These are phyloP conservation scores for Isoetes engelmannii DNA, from an alignment of 83 land plant species.

Conservation along the genomic window DNA sequence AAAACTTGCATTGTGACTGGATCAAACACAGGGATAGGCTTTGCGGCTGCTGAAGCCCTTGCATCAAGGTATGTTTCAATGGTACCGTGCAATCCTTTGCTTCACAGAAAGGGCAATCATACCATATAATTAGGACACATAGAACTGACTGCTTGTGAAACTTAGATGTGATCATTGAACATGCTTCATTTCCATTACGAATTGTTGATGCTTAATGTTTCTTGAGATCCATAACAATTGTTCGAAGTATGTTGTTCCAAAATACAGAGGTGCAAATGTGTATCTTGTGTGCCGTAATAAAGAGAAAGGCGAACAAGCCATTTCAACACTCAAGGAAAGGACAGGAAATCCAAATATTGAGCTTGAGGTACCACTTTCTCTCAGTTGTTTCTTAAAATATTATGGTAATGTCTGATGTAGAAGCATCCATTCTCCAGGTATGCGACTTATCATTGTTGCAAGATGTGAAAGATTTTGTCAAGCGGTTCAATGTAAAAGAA, in stretches of 20 bases:
- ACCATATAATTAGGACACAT: too few species aligned
- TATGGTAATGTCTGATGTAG: neutral
- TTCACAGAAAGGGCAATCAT: too few species aligned
- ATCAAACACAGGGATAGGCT: conserved; percentile 93
- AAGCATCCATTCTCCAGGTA: conserved; percentile 40
- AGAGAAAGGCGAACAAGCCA: conserved; percentile 87
- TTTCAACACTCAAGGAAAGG: conserved; percentile 51
- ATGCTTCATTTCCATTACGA: too few species aligned
- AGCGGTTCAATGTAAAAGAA: conserved; percentile 41
- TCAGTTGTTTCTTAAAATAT: neutral
- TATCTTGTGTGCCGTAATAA: conserved; percentile 80
- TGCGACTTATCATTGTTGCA: conserved; percentile 83
- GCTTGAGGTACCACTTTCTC: conserved; percentile 57
- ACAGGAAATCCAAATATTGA: conserved; percentile 75
- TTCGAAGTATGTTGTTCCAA: too few species aligned
- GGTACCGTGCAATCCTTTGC: too few species aligned
- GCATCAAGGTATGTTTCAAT: conserved; percentile 56
- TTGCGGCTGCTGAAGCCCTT: conserved; percentile 85
- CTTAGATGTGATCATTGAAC: too few species aligned
- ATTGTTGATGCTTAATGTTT: neutral
- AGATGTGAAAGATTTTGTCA: conserved; percentile 60
- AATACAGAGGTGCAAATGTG: conserved; percentile 74
- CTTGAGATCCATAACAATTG: neutral
- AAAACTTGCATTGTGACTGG: conserved; percentile 88
- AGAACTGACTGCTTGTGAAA: too few species aligned